Evolutionary conservation across 2,329 filamentous ascomycete genomes (phyloP), one percentile per base, ranked within the genome.

Genomic region (Torrubiella hemipterigena): DNA sequence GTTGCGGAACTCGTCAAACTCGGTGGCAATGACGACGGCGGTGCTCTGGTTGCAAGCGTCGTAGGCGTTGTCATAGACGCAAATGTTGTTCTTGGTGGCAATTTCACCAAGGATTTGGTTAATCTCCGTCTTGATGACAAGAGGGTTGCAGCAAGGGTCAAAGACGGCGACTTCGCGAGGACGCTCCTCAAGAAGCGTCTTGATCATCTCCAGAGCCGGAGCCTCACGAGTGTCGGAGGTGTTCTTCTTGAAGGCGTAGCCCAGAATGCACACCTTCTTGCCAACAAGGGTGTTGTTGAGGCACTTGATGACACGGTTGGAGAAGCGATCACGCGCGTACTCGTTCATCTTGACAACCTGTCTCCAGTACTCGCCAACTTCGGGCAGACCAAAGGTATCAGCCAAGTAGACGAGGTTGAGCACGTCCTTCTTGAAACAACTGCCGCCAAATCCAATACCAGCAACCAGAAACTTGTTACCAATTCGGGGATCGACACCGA

Each of bases 401-500:
- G 81, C 76, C 18, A 87, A 64, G 54, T 87, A 85, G 13, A 77
- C 70, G 22, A 89, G 59, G 51, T 71, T 81, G 29, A 82, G 63
- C 25, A 86, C 72, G 47, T 89, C 82, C 55, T 89, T 89, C 52
- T 79, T 75, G 63, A 89, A 86, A 55, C 82, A 89, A 38, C 74
- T 81, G 14, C 82, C 82, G 33, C 82, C 81, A 45, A 87, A 89
- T 12, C 82, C 82, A 20, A 85, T 70, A 23, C 76, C 77, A 7
- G 81, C 76, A 54, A 81, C 77, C 24, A 89, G 62, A 55, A 85
- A 82, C 49, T 77, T 73, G 38, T 69, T 62, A 6, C 82, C 82
- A 35, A 89, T 82, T 30, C 82, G 69, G 7, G 66, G 65, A 45
- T 89, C 82, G 22, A 75, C 61, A 30, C 82, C 82, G 18, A 82